phyloP scores from a whole-genome alignment of 2,329 filamentous ascomycete species.

The Alternaria angustiovoidea region DNA sequence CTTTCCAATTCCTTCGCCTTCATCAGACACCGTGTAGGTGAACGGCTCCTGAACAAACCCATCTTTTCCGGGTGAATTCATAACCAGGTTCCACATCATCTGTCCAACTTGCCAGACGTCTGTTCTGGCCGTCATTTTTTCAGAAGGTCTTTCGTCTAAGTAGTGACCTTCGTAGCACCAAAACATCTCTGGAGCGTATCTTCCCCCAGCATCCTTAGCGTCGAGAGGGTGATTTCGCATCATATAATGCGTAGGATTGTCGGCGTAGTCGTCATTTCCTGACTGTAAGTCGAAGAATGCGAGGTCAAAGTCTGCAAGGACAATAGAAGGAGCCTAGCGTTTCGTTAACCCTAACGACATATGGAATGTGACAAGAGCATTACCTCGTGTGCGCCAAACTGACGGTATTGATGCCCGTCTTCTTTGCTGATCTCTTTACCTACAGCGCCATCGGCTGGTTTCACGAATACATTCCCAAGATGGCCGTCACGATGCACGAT shows the following conservation, averaged over 20 bases:
- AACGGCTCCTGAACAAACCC: background rate
- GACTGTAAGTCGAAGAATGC: constrained; percentile 16
- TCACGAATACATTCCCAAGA: constrained; percentile 11
- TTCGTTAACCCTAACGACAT: background rate
- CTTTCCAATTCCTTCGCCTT: background rate
- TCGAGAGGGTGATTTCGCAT: background rate
- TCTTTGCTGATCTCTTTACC: background rate
- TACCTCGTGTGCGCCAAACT: background rate
- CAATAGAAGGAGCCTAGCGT: background rate
- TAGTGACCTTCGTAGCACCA: background rate
- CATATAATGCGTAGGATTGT: constrained; percentile 12
- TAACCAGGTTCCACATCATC: constrained; percentile 9
- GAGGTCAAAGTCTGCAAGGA: constrained; percentile 12
- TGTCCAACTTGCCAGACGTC: constrained; percentile 8
- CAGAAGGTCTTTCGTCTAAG: background rate
- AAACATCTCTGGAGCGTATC: background rate
- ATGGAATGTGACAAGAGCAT: background rate
- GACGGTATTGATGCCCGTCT: background rate
- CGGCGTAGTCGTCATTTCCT: constrained; percentile 1
- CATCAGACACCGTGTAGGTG: background rate
- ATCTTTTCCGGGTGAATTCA: background rate
- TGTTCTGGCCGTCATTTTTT: constrained; percentile 2
- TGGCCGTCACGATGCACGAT: constrained; percentile 12
- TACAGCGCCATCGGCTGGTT: background rate
- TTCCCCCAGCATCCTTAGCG: background rate